phyloP scores from a whole-genome alignment of 352 stramenopile species.

The Pythium folliculosum region DNA sequence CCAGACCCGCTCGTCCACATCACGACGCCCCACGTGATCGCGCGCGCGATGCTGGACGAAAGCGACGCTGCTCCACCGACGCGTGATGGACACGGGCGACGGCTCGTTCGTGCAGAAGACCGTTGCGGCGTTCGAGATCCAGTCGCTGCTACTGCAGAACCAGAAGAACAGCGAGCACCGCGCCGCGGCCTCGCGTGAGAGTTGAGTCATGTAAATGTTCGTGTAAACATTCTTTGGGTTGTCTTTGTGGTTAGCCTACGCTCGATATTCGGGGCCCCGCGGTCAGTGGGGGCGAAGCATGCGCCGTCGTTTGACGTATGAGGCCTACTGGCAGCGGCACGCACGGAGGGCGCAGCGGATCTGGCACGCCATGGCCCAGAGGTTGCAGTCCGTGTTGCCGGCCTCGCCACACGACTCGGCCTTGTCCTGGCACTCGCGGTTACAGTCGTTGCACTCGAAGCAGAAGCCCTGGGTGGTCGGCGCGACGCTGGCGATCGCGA shows the following conservation, averaged over 20 bases:
- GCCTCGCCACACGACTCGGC: background rate
- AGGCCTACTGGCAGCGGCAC: background rate
- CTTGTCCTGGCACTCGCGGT: background rate
- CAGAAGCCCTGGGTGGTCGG: background rate
- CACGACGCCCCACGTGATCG: slow-evolving; percentile 17
- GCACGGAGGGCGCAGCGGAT: background rate
- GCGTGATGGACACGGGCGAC: slow-evolving; percentile 7
- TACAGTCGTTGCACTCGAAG: background rate
- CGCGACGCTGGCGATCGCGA: background rate
- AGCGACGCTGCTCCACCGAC: slow-evolving; percentile 10
- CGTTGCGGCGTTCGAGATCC: slow-evolving; percentile 3
- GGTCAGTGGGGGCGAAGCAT: too few species aligned
- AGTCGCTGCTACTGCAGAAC: slow-evolving; percentile 4
- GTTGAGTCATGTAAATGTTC: too few species aligned
- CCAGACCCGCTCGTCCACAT: slow-evolving; percentile 1
- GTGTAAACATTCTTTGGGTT: too few species aligned
- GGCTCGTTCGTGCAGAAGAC: slow-evolving; percentile 5
- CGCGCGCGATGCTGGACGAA: slow-evolving; percentile 16
- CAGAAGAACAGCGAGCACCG: background rate
- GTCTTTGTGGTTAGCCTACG: too few species aligned
- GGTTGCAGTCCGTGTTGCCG: slow-evolving; percentile 1
- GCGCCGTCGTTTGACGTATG: too few species aligned
- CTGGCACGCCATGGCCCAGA: background rate
- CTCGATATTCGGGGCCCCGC: too few species aligned
- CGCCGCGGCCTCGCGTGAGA: too few species aligned